These are phyloP conservation scores for Microbotryomycetes sp. DNA, from an alignment of 1,284 basidiomycete species.

Conservation along the genomic window DNA sequence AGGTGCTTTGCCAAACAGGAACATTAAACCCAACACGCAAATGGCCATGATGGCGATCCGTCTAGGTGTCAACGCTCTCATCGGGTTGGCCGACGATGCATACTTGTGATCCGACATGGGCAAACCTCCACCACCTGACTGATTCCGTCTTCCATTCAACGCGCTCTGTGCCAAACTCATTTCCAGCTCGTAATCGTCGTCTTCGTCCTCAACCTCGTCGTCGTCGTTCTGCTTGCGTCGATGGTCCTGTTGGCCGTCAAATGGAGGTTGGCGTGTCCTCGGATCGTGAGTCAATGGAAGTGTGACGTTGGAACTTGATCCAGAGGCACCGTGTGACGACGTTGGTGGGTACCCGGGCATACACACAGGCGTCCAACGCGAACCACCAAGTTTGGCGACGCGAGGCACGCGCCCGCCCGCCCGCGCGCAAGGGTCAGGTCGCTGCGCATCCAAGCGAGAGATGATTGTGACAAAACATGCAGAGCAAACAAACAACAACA, in stretches of 20 bases:
- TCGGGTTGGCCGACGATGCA: slow-evolving; percentile 6
- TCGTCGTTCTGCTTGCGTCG: too few relatives aligned
- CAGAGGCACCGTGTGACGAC: too few relatives aligned
- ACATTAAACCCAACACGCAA: slow-evolving; percentile 21
- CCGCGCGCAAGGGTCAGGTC: too few relatives aligned
- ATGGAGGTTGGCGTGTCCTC: background rate
- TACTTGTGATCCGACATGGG: background rate
- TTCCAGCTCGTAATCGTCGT: slow-evolving; percentile 12
- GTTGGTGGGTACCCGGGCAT: background rate
- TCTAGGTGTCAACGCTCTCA: slow-evolving; percentile 27
- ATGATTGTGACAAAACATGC: too few relatives aligned
- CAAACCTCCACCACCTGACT: background rate
- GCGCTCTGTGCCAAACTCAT: slow-evolving; percentile 14
- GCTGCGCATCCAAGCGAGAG: too few relatives aligned
- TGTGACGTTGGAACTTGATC: background rate
- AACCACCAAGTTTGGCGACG: background rate
- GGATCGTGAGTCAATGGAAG: background rate
- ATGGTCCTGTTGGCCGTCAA: background rate
- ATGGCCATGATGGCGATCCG: slow-evolving; percentile 29
- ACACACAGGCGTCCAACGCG: background rate
- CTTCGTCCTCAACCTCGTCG: background rate
- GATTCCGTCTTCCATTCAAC: background rate
- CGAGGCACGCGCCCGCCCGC: slow-evolving; percentile 12
- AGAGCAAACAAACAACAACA: too few relatives aligned
- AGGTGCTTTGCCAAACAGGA: slow-evolving; percentile 21